phyloP scores from a whole-genome alignment of 1,284 basidiomycete species.

The Kalmanozyma brasiliensis region DNA sequence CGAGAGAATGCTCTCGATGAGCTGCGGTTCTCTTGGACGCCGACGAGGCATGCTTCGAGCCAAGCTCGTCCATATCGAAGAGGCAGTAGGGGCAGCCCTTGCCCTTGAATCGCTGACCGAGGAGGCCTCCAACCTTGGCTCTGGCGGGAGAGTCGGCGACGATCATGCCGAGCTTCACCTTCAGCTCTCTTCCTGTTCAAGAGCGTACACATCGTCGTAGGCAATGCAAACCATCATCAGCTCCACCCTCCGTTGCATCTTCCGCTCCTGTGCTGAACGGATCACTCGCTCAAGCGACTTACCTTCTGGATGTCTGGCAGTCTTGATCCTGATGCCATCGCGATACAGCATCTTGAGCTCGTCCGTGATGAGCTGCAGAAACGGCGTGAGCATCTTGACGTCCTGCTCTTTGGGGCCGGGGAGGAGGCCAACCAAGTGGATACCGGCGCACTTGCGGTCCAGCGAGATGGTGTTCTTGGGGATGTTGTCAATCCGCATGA shows the following conservation, averaged over 20 bases:
- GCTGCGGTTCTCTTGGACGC: too few species aligned
- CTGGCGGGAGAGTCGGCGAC: constrained; percentile 4
- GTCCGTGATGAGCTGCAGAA: constrained; percentile 1
- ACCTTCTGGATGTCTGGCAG: background rate
- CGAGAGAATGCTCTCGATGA: too few species aligned
- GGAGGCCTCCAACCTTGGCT: constrained; percentile 3
- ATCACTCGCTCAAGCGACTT: too few species aligned
- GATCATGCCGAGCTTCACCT: constrained; percentile 5
- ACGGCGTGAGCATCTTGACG: background rate
- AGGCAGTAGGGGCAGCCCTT: background rate
- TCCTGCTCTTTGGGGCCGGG: constrained; percentile 6
- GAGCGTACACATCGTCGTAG: too few species aligned
- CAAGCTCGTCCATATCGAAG: background rate
- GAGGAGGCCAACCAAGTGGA: constrained; percentile 4
- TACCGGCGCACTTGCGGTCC: constrained; percentile 5
- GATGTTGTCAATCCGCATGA: constrained; percentile 11
- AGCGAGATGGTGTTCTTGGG: background rate
- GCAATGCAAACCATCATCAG: too few species aligned
- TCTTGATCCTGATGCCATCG: background rate
- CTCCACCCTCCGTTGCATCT: too few species aligned
- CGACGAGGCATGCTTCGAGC: too few species aligned
- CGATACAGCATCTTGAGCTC: constrained; percentile 1
- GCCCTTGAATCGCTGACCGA: background rate
- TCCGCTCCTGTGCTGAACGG: too few species aligned
- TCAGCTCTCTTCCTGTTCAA: too few species aligned